Percentiles rank a stretch among this genome's conserved stretches.
Evolutionary conservation across 164 flowering plant species (phyloP).

Genomic region (Pachysandra terminalis): DNA sequence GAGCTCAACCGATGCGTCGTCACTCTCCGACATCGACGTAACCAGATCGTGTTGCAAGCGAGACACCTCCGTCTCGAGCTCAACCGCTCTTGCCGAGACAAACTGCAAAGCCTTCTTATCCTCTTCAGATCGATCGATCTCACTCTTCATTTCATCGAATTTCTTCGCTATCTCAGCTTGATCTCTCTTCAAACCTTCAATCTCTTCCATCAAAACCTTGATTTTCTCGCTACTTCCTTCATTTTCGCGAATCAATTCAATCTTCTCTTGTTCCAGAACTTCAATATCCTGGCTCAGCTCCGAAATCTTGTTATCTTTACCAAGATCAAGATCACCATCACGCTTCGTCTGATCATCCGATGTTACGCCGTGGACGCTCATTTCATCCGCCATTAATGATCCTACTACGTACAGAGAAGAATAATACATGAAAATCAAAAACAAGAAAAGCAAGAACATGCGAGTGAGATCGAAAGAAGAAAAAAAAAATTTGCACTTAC

Average conservation of each 20-base stretch:
- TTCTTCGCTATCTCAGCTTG: slow-evolving; percentile 28
- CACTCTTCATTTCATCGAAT: slow-evolving; percentile 21
- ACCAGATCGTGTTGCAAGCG: slow-evolving; percentile 65
- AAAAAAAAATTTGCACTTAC: too few relatives aligned
- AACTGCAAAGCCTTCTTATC: slow-evolving; percentile 36
- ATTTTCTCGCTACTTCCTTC: slow-evolving; percentile 25
- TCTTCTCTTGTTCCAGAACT: slow-evolving; percentile 41
- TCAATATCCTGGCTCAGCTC: slow-evolving; percentile 35
- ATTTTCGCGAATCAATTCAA: slow-evolving; percentile 22
- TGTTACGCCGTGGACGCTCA: slow-evolving; percentile 27
- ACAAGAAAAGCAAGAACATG: background rate
- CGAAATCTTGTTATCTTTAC: slow-evolving; percentile 13
- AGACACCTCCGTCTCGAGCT: slow-evolving; percentile 61
- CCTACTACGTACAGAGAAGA: slow-evolving; percentile 1
- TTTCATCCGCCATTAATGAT: slow-evolving; percentile 43
- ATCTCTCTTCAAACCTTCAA: slow-evolving; percentile 33
- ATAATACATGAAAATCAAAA: background rate
- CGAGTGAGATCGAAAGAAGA: background rate
- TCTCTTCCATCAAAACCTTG: slow-evolving; percentile 29
- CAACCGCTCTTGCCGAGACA: slow-evolving; percentile 41
- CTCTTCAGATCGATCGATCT: slow-evolving; percentile 25
- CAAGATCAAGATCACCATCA: slow-evolving; percentile 22
- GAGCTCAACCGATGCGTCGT: slow-evolving; percentile 37
- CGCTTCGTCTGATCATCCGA: slow-evolving; percentile 22
- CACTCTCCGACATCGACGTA: slow-evolving; percentile 33